Evolutionary conservation across 768 basidiomycete species (phyloP).

Genomic region (Rhodotorula babjevae): DNA sequence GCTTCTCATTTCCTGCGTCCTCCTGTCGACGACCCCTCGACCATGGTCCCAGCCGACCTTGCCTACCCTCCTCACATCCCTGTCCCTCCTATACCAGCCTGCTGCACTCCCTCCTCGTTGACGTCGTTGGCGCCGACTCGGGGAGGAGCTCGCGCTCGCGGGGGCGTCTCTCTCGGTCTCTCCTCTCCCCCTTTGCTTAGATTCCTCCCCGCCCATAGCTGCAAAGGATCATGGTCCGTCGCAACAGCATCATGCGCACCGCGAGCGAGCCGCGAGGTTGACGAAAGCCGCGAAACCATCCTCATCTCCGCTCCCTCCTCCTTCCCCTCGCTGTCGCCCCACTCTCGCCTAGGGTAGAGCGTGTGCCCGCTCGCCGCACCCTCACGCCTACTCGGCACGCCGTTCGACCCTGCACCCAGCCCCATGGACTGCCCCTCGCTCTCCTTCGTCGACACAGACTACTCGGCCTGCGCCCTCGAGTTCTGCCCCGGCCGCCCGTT

Average conservation of each 20-base stretch:
- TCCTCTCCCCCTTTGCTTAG: not conserved
- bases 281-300: no score
- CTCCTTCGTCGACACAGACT: slow-evolving; percentile 35
- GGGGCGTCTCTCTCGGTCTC: no score
- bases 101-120: not conserved
- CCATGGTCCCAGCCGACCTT: no score
- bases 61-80: not conserved
- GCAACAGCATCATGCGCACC: not conserved
- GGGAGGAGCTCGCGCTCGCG: no score
- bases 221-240: not conserved
- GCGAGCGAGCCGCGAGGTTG: no score
- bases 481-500: slow-evolving; percentile 71
- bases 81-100: not conserved
- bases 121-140: not conserved
- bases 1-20: not conserved
- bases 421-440: slow-evolving; percentile 20
- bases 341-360: no score
- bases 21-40: not conserved
- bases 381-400: no score
- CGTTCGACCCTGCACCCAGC: not conserved
- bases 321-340: no score
- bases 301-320: no score
- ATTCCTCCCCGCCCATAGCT: not conserved
- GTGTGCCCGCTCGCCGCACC: no score
- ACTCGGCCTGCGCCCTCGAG: slow-evolving; percentile 60